Evolutionary conservation across 2,329 filamentous ascomycete genomes (phyloP).

Genomic region (Tolypocladium endophyticum): DNA sequence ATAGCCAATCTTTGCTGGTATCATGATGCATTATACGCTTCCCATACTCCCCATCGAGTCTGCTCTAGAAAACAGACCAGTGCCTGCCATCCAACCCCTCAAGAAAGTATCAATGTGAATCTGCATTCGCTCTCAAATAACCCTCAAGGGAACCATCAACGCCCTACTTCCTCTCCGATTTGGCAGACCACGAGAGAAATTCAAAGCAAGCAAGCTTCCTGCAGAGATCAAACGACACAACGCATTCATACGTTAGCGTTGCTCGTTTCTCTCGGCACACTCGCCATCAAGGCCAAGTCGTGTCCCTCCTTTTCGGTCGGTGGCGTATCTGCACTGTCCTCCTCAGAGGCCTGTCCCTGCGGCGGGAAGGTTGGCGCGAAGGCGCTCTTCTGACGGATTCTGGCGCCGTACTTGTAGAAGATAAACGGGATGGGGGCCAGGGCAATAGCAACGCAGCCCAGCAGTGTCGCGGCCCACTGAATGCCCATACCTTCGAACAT

Average conservation of each 20-base stretch:
- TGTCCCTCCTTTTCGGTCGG: conserved; percentile 20
- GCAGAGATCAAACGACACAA: background rate
- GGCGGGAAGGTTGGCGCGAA: conserved; percentile 38
- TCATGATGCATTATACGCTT: background rate
- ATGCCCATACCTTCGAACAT: conserved; percentile 57
- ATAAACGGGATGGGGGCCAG: conserved; percentile 53
- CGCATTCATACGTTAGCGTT: conserved; percentile 7
- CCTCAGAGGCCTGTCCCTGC: conserved; percentile 9
- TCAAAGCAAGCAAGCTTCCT: background rate
- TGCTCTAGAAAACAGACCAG: background rate
- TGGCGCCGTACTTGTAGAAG: conserved; percentile 50
- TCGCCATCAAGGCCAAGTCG: conserved; percentile 22
- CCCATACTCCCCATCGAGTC: background rate
- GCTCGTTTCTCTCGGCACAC: conserved; percentile 19
- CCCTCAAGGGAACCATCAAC: background rate
- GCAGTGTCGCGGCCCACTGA: conserved; percentile 49
- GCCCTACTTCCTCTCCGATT: background rate
- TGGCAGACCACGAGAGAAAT: background rate
- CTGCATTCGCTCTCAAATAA: background rate
- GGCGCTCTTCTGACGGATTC: conserved; percentile 42
- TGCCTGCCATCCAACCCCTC: background rate
- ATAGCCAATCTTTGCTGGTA: background rate
- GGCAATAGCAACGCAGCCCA: conserved; percentile 47
- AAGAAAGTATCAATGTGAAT: too few relatives aligned
- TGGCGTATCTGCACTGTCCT: conserved; percentile 8